Conservation (phyloP, 306 rosid genomes). For the Corylus avellana region DNA sequence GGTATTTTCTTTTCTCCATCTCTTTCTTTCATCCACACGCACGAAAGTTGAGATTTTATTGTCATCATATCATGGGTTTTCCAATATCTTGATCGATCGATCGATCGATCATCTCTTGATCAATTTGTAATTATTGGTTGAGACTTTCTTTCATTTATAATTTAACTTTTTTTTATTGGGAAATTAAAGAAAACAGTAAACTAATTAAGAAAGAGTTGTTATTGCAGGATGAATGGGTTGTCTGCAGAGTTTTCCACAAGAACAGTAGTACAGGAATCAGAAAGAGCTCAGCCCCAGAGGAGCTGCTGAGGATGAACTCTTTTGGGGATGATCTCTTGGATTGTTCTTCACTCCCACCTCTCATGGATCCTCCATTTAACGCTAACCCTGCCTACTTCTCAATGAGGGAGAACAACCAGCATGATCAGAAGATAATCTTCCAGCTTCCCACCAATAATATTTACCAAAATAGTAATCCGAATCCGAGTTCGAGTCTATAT, state of each 20-base stretch:
- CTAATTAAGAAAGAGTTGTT: not conserved
- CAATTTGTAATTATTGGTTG: conserved; percentile 16
- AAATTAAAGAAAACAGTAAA: not conserved
- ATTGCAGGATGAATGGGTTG: conserved; percentile 93
- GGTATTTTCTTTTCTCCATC: conserved; percentile 31
- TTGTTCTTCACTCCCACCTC: conserved; percentile 73
- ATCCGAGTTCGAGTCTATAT: not conserved
- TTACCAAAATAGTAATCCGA: conserved; percentile 22
- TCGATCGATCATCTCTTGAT: too few species aligned
- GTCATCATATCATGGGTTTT: conserved; percentile 31
- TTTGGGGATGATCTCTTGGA: conserved; percentile 58
- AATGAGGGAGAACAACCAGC: conserved; percentile 8
- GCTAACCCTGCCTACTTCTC: not conserved
- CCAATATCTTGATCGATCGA: not conserved
- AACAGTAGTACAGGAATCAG: conserved; percentile 38
- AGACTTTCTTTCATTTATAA: conserved; percentile 45
- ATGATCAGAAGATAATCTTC: conserved; percentile 26
- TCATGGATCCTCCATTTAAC: conserved; percentile 51
- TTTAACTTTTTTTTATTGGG: not conserved
- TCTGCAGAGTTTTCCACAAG: conserved; percentile 79
- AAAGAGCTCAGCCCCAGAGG: conserved; percentile 30
- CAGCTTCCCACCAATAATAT: conserved; percentile 29
- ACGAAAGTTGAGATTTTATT: conserved; percentile 13
- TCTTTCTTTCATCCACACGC: not conserved
- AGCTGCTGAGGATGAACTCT: conserved; percentile 45